Evolutionary conservation across 177 flowering plant genomes (phyloP).

Genomic region (Vitis hybrid): DNA sequence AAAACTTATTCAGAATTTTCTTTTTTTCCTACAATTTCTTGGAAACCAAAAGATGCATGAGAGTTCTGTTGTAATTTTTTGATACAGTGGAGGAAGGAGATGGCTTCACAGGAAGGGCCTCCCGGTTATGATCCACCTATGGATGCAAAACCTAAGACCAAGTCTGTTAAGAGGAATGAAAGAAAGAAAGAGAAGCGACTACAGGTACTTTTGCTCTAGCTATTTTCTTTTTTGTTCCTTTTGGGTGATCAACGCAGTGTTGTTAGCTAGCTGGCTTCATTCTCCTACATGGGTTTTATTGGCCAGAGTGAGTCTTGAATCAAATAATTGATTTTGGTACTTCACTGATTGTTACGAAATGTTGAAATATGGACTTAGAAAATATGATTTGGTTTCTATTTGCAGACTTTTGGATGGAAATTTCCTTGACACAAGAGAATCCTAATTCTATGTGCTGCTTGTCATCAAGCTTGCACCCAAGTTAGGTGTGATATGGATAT

Average conservation of each 20-base stretch:
- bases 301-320: no score
- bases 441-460: no score
- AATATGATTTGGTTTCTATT: no score
- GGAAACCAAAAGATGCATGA: not conserved
- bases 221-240: not conserved
- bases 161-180: constrained; percentile 82
- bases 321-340: no score
- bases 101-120: constrained; percentile 55
- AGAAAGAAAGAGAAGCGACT: constrained; percentile 88
- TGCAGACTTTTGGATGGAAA: no score
- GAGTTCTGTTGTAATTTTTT: constrained; percentile 10
- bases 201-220: constrained; percentile 44
- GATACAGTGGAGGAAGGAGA: constrained; percentile 71
- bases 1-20: not conserved
- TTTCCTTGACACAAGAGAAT: no score
- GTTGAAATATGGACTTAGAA: no score
- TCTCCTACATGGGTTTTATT: no score
- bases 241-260: not conserved
- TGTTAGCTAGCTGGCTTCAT: no score
- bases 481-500: no score
- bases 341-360: not conserved
- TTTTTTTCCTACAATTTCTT: not conserved
- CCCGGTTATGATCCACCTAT: constrained; percentile 76
- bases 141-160: constrained; percentile 73
- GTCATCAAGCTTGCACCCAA: no score